Conservation (phyloP, 495 filamentous ascomycete genomes). For the Aspergillus coremiiformis region DNA sequence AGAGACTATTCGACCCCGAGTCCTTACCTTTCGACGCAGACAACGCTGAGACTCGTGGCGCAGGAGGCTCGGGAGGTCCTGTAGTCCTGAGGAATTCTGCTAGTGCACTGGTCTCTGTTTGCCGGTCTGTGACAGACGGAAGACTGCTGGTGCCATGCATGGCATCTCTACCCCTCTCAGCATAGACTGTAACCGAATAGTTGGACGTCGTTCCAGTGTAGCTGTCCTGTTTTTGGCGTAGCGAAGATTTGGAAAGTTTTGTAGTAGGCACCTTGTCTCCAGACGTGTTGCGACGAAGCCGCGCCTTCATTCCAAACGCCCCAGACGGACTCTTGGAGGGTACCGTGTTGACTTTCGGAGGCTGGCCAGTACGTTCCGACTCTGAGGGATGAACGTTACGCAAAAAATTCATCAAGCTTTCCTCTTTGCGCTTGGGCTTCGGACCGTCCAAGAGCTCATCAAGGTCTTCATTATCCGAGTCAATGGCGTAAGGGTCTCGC, state of each 20-base stretch:
- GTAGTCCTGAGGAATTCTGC: slow-evolving; percentile 75
- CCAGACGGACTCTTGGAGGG: slow-evolving; percentile 48
- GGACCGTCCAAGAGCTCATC: slow-evolving; percentile 50
- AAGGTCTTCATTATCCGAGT: slow-evolving; percentile 69
- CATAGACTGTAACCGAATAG: slow-evolving; percentile 36
- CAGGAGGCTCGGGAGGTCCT: slow-evolving; percentile 52
- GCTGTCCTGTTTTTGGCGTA: slow-evolving; percentile 26
- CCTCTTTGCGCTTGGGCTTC: slow-evolving; percentile 44
- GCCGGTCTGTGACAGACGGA: slow-evolving; percentile 20
- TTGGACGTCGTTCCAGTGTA: slow-evolving; percentile 21
- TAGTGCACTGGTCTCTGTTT: slow-evolving; percentile 59
- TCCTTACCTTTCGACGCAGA: slow-evolving; percentile 15
- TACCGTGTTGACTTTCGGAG: slow-evolving; percentile 20
- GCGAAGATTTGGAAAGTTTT: slow-evolving; percentile 28
- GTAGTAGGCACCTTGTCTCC: slow-evolving; percentile 19
- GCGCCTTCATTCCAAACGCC: slow-evolving; percentile 46
- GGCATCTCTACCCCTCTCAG: slow-evolving; percentile 28
- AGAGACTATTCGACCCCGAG: slow-evolving; percentile 19
- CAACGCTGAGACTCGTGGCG: slow-evolving; percentile 10
- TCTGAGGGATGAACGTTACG: slow-evolving; percentile 63
- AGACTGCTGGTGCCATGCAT: slow-evolving; percentile 6
- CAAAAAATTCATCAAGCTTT: slow-evolving; percentile 84
- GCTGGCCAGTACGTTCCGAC: slow-evolving; percentile 38
- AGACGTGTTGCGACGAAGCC: slow-evolving; percentile 44
- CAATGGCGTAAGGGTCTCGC: slow-evolving; percentile 87